These are phyloP conservation scores for Jasminum sambac DNA, from an alignment of 257 asterid species.

Conservation along the genomic window DNA sequence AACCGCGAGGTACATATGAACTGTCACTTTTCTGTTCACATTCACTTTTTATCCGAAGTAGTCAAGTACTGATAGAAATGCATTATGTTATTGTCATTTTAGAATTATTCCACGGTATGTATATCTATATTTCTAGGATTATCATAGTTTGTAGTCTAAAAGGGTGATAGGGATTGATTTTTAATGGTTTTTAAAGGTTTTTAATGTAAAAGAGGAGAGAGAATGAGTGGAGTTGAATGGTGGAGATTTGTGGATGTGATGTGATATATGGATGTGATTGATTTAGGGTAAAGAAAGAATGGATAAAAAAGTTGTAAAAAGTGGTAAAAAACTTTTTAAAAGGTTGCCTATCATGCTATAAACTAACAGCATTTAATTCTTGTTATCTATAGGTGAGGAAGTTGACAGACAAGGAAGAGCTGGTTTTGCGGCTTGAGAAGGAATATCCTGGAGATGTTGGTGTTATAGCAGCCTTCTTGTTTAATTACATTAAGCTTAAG, in stretches of 20 bases:
- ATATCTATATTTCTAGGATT: background rate
- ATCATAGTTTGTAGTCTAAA: background rate
- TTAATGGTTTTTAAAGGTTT: too few relatives aligned
- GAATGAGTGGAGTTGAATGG: too few relatives aligned
- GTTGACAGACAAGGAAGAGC: conserved; percentile 70
- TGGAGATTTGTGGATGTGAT: too few relatives aligned
- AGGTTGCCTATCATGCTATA: too few relatives aligned
- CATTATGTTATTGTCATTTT: background rate
- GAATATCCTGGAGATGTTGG: conserved; percentile 91
- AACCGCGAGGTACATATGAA: conserved; percentile 56
- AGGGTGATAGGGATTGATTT: too few relatives aligned
- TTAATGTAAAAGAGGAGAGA: too few relatives aligned
- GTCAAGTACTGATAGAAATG: conserved; percentile 6
- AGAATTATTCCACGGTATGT: background rate
- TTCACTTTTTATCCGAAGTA: background rate
- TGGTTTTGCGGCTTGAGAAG: conserved; percentile 71
- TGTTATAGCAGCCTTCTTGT: conserved; percentile 72
- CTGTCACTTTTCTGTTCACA: background rate
- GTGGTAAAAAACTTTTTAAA: too few relatives aligned
- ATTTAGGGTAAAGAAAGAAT: too few relatives aligned
- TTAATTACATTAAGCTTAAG: conserved; percentile 71
- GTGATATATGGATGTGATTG: too few relatives aligned
- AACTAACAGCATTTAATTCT: conserved; percentile 2
- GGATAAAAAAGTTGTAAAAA: too few relatives aligned
- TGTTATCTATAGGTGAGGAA: conserved; percentile 43